Base-by-base conservation (phyloP, 75 land plant genomes). In the Cupressus sempervirens region DNA sequence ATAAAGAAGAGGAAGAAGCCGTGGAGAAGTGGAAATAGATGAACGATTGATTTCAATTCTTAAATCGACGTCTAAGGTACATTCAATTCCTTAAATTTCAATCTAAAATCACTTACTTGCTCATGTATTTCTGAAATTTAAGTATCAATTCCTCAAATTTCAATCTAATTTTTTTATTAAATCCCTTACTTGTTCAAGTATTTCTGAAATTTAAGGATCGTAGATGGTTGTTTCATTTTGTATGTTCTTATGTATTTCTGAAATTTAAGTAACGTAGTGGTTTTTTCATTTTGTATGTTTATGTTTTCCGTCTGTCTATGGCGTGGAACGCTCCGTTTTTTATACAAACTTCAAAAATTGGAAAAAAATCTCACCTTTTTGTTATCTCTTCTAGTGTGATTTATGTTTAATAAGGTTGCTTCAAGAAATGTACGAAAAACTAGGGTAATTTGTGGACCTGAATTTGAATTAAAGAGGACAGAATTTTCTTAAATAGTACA, bases 381-480 rank as follows among this genome's bases (percentile, higher is more conserved):
- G 35, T 76, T 7, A 76, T 36, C 7, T 23, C 45, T 38, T 7
- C 8, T 18, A 8, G 79, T 40, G 3, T 3, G 23, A 20, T 38
- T 76, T 36, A 16, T 76, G 15, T 40, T 7, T 62, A 36, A 76
- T 38, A 38, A 26, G 23, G 15, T 40, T 36, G 79, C 79, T 76
- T 5, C 18, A 36, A 40, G 38, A 7, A 76, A 76, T 76, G 23
- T 36, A 36, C 38, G 26, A 38, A 38, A 76, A 15, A 9, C 38
- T 76, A 76, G 79, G 79, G 79, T 76, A 36, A 76, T 76, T 76
- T 76, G 45, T 36, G 79, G 2, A 11, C 45, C 46, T 40, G n/a
- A 79, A 45, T n/a, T 79, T 43, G 46, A 41, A n/a, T 13, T 26
- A 45, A n/a, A 4, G 45, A 79, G 29, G 81, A 9, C 81, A n/a